phyloP scores from a whole-genome alignment of 805 yeast genomes.

The Jamesozyma lodderae region DNA sequence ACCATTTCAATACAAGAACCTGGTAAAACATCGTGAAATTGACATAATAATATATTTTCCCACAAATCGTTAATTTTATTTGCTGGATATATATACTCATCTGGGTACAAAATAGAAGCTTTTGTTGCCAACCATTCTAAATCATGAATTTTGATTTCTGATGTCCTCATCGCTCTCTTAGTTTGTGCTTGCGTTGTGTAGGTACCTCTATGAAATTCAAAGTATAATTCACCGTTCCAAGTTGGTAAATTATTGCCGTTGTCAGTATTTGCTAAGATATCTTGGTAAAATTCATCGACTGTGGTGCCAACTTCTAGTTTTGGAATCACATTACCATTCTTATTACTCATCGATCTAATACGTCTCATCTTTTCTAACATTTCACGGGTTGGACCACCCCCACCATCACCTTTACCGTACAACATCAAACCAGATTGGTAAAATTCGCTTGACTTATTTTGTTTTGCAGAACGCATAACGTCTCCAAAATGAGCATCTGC shows the following conservation, averaged over 20 bases:
- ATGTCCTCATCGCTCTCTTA: conserved; percentile 67
- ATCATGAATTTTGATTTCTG: conserved; percentile 75
- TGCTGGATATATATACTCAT: conserved; percentile 61
- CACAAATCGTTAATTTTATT: conserved; percentile 61
- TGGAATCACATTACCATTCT: conserved; percentile 66
- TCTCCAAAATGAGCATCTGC: conserved; percentile 92
- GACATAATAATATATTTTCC: conserved; percentile 85
- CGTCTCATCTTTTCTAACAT: conserved; percentile 90
- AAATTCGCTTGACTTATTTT: conserved; percentile 75
- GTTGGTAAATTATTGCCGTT: conserved; percentile 64
- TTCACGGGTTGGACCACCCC: conserved; percentile 94
- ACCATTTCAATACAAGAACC: conserved; percentile 95
- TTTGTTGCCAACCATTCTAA: conserved; percentile 75
- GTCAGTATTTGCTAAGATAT: conserved; percentile 51
- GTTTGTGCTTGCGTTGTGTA: conserved; percentile 89
- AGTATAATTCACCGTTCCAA: conserved; percentile 90
- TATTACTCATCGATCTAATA: conserved; percentile 78
- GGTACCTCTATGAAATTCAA: conserved; percentile 95
- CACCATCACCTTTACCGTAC: conserved; percentile 96
- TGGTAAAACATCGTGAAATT: conserved; percentile 96
- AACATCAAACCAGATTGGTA: conserved; percentile 74
- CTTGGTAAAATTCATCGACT: conserved; percentile 73
- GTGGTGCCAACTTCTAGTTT: conserved; percentile 62
- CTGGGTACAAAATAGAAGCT: conserved; percentile 44
- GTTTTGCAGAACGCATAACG: conserved; percentile 66